phyloP scores from a whole-genome alignment of 345 rosid genomes.

The Atalantia buxifolia region DNA sequence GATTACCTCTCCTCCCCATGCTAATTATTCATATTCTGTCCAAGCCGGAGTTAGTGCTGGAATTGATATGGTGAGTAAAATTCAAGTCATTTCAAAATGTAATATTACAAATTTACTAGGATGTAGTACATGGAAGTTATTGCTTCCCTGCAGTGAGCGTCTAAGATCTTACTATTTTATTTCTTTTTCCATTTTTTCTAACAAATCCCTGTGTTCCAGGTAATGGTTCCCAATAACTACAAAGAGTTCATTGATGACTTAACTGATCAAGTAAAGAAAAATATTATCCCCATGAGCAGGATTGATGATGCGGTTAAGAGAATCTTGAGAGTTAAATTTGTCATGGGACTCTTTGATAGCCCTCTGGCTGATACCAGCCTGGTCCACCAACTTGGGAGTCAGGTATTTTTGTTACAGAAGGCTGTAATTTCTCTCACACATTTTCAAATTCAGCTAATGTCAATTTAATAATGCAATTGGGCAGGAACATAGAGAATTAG shows the following conservation, averaged over 20 bases:
- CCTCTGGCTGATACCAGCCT: constrained; percentile 54
- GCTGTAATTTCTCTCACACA: not conserved
- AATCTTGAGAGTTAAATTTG: constrained; percentile 68
- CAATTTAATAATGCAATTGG: not conserved
- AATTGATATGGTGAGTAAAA: constrained; percentile 51
- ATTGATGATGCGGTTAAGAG: constrained; percentile 70
- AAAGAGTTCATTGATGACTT: constrained; percentile 54
- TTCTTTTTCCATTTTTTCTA: constrained; percentile 4
- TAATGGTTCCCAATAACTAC: constrained; percentile 63
- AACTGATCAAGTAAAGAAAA: constrained; percentile 43
- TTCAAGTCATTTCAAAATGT: not conserved
- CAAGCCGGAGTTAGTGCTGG: constrained; percentile 42
- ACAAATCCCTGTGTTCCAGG: constrained; percentile 30
- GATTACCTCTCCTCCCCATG: constrained; percentile 30
- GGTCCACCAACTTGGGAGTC: constrained; percentile 51
- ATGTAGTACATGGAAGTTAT: not conserved
- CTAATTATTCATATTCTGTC: constrained; percentile 30
- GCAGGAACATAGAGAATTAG: constrained; percentile 67
- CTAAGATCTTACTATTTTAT: not conserved
- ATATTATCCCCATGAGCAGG: constrained; percentile 53
- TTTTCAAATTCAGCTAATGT: not conserved
- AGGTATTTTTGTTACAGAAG: constrained; percentile 26
- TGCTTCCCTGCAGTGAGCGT: not conserved
- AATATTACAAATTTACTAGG: not conserved
- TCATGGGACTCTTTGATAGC: constrained; percentile 70